Evolutionary conservation across 257 asterid species (phyloP).

Genomic region (Gardenia jasminoides): DNA sequence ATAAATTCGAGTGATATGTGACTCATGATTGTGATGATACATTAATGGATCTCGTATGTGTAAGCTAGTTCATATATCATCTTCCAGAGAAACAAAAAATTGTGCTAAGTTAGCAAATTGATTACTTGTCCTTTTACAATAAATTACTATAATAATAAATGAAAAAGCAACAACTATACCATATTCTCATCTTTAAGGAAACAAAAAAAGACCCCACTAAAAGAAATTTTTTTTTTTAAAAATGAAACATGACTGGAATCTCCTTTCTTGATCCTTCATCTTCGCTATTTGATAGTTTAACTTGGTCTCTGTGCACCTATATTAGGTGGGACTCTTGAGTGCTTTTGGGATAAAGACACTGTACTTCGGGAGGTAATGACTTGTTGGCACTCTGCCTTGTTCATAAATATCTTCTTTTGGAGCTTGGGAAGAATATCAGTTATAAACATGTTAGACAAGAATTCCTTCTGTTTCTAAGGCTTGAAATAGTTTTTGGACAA

Average conservation of each 20-base stretch:
- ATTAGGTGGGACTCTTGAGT: slow-evolving; percentile 13
- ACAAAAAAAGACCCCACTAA: too few species aligned
- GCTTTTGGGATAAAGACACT: slow-evolving; percentile 7
- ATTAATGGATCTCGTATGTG: not conserved
- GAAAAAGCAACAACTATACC: not conserved
- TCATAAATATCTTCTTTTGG: not conserved
- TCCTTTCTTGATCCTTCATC: not conserved
- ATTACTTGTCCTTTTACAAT: not conserved
- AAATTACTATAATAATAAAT: too few species aligned
- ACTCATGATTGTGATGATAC: not conserved
- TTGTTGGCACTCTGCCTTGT: not conserved
- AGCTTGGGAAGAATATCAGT: not conserved
- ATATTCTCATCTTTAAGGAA: not conserved
- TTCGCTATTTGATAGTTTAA: not conserved
- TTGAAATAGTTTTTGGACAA: not conserved
- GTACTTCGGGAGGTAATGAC: slow-evolving; percentile 3
- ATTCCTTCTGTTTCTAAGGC: not conserved
- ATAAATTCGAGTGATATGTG: not conserved
- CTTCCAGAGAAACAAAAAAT: not conserved
- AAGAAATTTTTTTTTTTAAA: not conserved
- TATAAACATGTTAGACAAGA: not conserved
- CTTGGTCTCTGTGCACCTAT: not conserved
- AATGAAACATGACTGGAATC: not conserved
- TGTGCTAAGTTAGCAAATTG: not conserved
- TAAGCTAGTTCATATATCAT: not conserved